These are phyloP conservation scores for Chrysosporium keratinophilum DNA, from an alignment of 2,329 filamentous ascomycete genomes.

Conservation along the genomic window DNA sequence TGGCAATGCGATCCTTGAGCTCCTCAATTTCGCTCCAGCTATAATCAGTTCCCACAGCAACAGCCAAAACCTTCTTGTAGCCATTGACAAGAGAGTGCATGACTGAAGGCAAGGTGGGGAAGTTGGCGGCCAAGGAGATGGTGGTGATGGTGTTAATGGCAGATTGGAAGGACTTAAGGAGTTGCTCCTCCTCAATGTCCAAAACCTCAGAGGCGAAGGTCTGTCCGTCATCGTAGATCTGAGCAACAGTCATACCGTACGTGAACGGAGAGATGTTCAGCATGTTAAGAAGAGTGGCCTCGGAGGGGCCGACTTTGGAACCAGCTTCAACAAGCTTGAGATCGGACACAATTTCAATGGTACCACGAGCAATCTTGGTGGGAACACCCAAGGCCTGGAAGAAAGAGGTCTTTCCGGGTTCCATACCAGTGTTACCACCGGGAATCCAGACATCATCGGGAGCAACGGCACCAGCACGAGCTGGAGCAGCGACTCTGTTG, in stretches of 20 bases:
- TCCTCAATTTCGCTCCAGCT: slow-evolving; percentile 92
- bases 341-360: slow-evolving; percentile 98
- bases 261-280: slow-evolving; percentile 99
- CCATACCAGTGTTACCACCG: slow-evolving; percentile 99
- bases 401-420: slow-evolving; percentile 99
- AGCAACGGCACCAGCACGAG: slow-evolving; percentile 93
- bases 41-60: slow-evolving; percentile 83
- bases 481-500: slow-evolving; percentile 96
- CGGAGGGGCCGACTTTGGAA: slow-evolving; percentile 92
- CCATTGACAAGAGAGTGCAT: slow-evolving; percentile 93
- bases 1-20: slow-evolving; percentile 99
- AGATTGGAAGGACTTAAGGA: slow-evolving; percentile 68
- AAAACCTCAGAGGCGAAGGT: slow-evolving; percentile 75
- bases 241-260: slow-evolving; percentile 91
- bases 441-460: slow-evolving; percentile 89
- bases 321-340: slow-evolving; percentile 94
- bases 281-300: slow-evolving; percentile 99
- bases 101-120: slow-evolving; percentile 91
- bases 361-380: slow-evolving; percentile 99
- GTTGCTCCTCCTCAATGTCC: slow-evolving; percentile 90
- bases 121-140: slow-evolving; percentile 86
- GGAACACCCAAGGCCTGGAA: slow-evolving; percentile 99
- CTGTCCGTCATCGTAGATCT: slow-evolving; percentile 98
- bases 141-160: slow-evolving; percentile 79
- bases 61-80: slow-evolving; percentile 81